These are phyloP conservation scores for Arabidopsis arenosa DNA, from an alignment of 345 rosid species.

Conservation along the genomic window DNA sequence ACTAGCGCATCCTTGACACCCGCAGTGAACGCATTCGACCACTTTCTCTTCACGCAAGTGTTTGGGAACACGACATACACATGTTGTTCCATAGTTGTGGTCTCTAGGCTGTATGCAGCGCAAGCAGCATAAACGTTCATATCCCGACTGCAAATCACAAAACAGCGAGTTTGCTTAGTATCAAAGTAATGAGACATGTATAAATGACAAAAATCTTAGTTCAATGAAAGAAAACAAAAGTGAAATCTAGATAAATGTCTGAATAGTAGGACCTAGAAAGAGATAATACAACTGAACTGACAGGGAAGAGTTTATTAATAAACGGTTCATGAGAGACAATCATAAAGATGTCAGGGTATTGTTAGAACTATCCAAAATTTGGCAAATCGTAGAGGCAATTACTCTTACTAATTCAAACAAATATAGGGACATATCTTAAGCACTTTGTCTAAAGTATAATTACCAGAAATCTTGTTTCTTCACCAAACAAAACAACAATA, in stretches of 20 bases:
- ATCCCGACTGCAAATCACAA: constrained; percentile 67
- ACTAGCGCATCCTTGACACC: constrained; percentile 83
- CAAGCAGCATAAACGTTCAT: constrained; percentile 84
- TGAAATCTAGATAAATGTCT: not conserved
- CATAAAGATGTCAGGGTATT: not conserved
- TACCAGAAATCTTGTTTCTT: not conserved
- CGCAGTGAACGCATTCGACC: constrained; percentile 85
- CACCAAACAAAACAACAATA: constrained; percentile 16
- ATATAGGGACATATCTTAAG: too few species aligned
- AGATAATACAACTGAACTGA: not conserved
- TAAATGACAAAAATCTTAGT: not conserved
- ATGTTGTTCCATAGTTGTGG: constrained; percentile 85
- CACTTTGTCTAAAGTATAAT: not conserved
- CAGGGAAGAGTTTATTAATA: not conserved
- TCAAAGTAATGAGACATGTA: not conserved
- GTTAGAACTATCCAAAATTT: not conserved
- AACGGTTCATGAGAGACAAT: not conserved
- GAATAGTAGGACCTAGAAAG: not conserved
- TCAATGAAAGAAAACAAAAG: not conserved
- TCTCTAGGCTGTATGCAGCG: constrained; percentile 86
- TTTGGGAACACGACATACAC: constrained; percentile 82
- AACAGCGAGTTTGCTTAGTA: not conserved
- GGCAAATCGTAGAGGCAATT: not conserved
- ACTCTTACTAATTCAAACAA: too few species aligned
- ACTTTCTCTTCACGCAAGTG: constrained; percentile 85